These are phyloP conservation scores for Candida ficus DNA, from an alignment of 805 yeast species.

Conservation along the genomic window DNA sequence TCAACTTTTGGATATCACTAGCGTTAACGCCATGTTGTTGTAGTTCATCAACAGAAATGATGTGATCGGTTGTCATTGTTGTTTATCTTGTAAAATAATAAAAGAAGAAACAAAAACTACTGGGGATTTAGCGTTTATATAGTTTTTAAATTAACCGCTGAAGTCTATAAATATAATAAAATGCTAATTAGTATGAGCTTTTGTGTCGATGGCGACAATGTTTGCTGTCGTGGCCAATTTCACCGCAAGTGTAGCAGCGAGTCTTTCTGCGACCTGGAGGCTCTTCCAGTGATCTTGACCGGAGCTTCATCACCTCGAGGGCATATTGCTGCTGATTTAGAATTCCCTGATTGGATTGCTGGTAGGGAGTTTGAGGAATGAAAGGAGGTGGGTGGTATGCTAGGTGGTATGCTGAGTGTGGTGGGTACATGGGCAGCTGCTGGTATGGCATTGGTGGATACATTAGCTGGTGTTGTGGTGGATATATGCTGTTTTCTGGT, in stretches of 20 bases:
- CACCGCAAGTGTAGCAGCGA: constrained; percentile 15
- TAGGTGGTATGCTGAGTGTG: too few species aligned
- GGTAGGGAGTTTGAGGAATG: not conserved
- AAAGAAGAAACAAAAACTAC: too few species aligned
- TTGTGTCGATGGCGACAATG: constrained; percentile 1
- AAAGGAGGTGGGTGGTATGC: not conserved
- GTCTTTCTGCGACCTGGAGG: not conserved
- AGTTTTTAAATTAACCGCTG: constrained; percentile 2
- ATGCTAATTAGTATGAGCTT: not conserved
- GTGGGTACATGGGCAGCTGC: too few species aligned
- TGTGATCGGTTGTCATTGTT: constrained; percentile 12
- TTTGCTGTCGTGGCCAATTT: constrained; percentile 14
- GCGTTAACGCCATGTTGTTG: constrained; percentile 67
- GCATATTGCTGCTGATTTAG: too few species aligned
- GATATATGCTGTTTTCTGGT: not conserved
- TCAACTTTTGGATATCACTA: constrained; percentile 66
- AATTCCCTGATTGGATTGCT: too few species aligned
- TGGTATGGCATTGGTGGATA: too few species aligned
- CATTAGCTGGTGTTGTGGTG: too few species aligned
- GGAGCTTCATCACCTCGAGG: constrained; percentile 6
- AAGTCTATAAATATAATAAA: not conserved
- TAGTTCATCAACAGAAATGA: constrained; percentile 40
- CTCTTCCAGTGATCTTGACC: not conserved
- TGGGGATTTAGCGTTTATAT: too few species aligned
- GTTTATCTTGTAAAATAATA: too few species aligned